Base-by-base conservation (phyloP, 257 asterid species). In the Solanum dulcamara region DNA sequence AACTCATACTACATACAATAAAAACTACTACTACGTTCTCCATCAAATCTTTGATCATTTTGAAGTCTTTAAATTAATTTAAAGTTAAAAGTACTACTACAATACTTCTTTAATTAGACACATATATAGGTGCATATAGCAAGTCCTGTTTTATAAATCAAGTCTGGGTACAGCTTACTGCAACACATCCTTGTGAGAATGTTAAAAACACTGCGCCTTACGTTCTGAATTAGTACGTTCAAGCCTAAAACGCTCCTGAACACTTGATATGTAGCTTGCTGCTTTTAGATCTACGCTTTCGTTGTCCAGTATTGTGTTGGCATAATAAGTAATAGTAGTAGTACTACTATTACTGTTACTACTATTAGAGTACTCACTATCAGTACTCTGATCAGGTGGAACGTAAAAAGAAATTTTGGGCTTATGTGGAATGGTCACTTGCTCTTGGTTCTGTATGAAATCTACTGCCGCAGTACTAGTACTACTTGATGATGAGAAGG, bases 271-370 rank as follows among this genome's bases (percentile, higher is more conserved):
- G 35, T 93, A 94, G 55, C 51, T 85, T 0, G 89, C 89, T 7
- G 97, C 98, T 71, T 88, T 87, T 7, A 77, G 82, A 81, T 94
- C 98, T 4, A 92, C 95, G 1, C 84, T 84, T 62, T 93, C 96
- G 32, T 92, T 90, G 83, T 89, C 93, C 24, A 85, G 80, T 74
- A 48, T 60, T 74, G 80, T 67, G 75, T 80, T 66, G 22, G 53
- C 40, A 44, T 77, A 46, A 15, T 46, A 57, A 57, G 64, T 57
- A 57, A 28, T 26, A 26, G 10, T 20, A 3, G 79, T 8, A 10
- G 17, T 55, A 20, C 9, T 30, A 0, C 89, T 86, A 11, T 81
- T 80, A 68, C 48, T 68, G 6, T 28, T 22, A 22, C 20, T 74
- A 42, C 81, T 74, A 10, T 42, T 42, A 64, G 84, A 81, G 24